phyloP scores from a whole-genome alignment of 1,284 basidiomycete species.

The Rhodotorula sp. region DNA sequence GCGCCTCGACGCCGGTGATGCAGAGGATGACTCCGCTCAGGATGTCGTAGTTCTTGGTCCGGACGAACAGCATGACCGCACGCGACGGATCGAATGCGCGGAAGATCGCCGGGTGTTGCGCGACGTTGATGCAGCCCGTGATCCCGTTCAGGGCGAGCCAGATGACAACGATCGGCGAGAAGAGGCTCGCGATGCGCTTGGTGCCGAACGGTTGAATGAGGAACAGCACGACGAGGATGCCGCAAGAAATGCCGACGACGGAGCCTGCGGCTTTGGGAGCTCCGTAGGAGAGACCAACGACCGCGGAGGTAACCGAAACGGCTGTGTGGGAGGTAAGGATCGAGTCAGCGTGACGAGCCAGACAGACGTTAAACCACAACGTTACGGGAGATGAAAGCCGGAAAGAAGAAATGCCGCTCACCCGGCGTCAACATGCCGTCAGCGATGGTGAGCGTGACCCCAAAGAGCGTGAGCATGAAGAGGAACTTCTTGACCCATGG shows the following conservation, averaged over 20 bases:
- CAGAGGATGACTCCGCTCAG: constrained; percentile 65
- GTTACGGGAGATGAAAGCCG: background rate
- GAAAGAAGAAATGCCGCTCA: background rate
- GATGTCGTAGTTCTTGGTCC: constrained; percentile 62
- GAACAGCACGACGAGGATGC: constrained; percentile 62
- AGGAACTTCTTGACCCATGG: constrained; percentile 17
- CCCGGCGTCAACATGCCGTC: constrained; percentile 56
- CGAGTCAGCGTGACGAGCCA: too few relatives aligned
- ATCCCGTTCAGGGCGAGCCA: background rate
- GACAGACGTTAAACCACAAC: constrained; percentile 41
- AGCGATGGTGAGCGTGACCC: constrained; percentile 60
- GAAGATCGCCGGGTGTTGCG: constrained; percentile 54
- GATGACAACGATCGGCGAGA: constrained; percentile 56
- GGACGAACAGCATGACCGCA: constrained; percentile 52
- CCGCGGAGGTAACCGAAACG: constrained; percentile 66
- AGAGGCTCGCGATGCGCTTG: constrained; percentile 56
- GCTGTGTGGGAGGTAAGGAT: constrained; percentile 54
- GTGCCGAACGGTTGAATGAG: constrained; percentile 63
- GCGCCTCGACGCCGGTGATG: constrained; percentile 66
- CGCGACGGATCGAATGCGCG: constrained; percentile 65
- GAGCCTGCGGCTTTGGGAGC: constrained; percentile 54
- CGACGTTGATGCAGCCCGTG: background rate
- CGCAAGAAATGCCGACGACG: constrained; percentile 62
- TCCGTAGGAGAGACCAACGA: constrained; percentile 64
- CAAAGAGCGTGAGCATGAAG: constrained; percentile 20